A percentile compares a stretch with the other conserved stretches of the same genome.
phyloP scores from a whole-genome alignment of 1,284 basidiomycete genomes.

The Tilletia horrida region DNA sequence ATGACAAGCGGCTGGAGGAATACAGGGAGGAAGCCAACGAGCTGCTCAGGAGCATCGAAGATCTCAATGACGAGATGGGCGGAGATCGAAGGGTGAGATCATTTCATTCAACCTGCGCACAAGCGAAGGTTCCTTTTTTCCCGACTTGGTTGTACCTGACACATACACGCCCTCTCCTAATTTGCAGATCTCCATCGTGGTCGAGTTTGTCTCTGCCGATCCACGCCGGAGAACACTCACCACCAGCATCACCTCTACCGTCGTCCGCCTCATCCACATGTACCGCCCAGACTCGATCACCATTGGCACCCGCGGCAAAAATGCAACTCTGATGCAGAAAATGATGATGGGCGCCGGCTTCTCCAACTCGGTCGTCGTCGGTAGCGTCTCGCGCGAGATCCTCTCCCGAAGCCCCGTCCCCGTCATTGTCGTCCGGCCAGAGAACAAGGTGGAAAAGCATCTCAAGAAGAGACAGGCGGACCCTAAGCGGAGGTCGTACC shows the following conservation, averaged over 20 bases:
- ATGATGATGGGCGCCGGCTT: conserved; percentile 42
- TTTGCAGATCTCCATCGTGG: conserved; percentile 75
- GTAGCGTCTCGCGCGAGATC: conserved; percentile 30
- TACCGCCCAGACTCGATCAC: conserved; percentile 93
- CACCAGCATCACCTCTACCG: conserved; percentile 72
- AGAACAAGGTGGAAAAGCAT: conserved; percentile 52
- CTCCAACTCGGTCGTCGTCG: conserved; percentile 14
- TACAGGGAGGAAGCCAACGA: conserved; percentile 82
- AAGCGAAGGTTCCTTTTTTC: neutral
- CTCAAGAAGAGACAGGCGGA: conserved; percentile 50
- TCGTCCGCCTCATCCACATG: conserved; percentile 73
- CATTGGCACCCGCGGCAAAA: conserved; percentile 77
- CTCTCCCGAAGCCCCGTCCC: conserved; percentile 52
- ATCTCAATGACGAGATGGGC: conserved; percentile 74
- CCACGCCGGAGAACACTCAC: neutral
- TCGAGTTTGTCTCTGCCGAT: conserved; percentile 84
- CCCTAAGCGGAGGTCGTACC: conserved; percentile 49
- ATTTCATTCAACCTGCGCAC: neutral
- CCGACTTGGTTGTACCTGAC: neutral
- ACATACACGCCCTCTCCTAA: neutral
- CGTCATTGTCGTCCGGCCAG: conserved; percentile 52
- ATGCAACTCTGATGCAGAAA: conserved; percentile 49
- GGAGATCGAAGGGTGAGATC: conserved; percentile 65
- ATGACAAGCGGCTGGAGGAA: conserved; percentile 75
- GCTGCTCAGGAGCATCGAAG: conserved; percentile 75